Conservation (phyloP, 805 yeast genomes). For the Nakazawaea wickerhamii region DNA sequence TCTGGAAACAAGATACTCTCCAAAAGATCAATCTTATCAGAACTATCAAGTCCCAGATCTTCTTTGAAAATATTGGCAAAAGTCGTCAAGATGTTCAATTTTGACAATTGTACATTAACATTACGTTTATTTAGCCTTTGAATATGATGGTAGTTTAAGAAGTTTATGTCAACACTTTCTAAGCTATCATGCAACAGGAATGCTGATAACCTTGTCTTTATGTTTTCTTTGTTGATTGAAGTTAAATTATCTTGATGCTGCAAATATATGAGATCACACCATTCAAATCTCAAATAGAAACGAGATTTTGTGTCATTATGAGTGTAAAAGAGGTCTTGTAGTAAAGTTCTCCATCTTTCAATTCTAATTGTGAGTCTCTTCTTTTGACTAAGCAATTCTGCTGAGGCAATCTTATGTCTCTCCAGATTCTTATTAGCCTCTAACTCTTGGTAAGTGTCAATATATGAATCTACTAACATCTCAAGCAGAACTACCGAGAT, state of each 20-base stretch:
- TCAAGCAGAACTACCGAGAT: constrained; percentile 38
- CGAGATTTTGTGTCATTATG: constrained; percentile 3
- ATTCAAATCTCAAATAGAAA: constrained; percentile 22
- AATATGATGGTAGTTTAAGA: constrained; percentile 56
- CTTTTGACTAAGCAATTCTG: constrained; percentile 32
- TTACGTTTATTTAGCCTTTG: constrained; percentile 47
- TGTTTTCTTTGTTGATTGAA: constrained; percentile 13
- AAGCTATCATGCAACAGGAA: neutral
- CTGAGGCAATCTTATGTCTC: constrained; percentile 15
- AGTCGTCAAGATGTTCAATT: constrained; percentile 61
- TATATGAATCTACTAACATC: constrained; percentile 36
- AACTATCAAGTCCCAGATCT: constrained; percentile 22
- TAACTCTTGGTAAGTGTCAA: constrained; percentile 24
- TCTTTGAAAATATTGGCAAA: constrained; percentile 47
- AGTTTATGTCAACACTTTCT: constrained; percentile 29
- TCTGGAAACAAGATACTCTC: constrained; percentile 40
- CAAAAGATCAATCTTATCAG: constrained; percentile 29
- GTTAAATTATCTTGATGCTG: constrained; percentile 10
- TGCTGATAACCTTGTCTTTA: constrained; percentile 5
- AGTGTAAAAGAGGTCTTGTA: constrained; percentile 24
- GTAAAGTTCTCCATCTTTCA: constrained; percentile 39
- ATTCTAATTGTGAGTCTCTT: constrained; percentile 37
- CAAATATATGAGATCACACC: constrained; percentile 30
- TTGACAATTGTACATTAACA: constrained; percentile 59
- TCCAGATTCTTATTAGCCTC: constrained; percentile 19